Evolutionary conservation across 2,329 filamentous ascomycete species (phyloP).

Genomic region (Xylaria sp.): DNA sequence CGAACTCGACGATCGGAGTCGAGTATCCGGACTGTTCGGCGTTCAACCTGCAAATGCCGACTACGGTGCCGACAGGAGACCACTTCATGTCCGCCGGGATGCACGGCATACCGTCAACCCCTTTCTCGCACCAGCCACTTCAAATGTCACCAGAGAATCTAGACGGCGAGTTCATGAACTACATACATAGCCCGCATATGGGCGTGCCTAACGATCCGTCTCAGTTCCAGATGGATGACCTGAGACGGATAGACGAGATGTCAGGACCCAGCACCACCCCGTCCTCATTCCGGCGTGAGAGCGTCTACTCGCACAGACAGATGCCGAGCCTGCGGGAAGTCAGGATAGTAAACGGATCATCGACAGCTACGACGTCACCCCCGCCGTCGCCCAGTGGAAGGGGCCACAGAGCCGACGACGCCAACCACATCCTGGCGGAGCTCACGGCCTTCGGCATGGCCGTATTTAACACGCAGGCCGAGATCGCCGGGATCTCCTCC

Average conservation of each 20-base stretch:
- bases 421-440: slow-evolving; percentile 42
- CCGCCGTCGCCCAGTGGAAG: slow-evolving; percentile 35
- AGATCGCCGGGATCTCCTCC: slow-evolving; percentile 43
- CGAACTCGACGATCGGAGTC: slow-evolving; percentile 34
- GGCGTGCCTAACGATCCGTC: slow-evolving; percentile 30
- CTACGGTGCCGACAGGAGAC: slow-evolving; percentile 30
- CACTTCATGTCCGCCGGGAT: slow-evolving; percentile 30
- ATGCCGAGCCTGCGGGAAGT: slow-evolving; percentile 40
- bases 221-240: slow-evolving; percentile 35
- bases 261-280: slow-evolving; percentile 27
- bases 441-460: slow-evolving; percentile 42
- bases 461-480: slow-evolving; percentile 42
- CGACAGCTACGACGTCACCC: slow-evolving; percentile 34
- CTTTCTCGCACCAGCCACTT: slow-evolving; percentile 36
- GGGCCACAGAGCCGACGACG: slow-evolving; percentile 33
- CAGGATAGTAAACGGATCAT: slow-evolving; percentile 37
- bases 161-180: slow-evolving; percentile 39
- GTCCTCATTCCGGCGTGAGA: slow-evolving; percentile 35
- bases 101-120: slow-evolving; percentile 34
- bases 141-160: slow-evolving; percentile 38
- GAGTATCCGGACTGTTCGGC: slow-evolving; percentile 36
- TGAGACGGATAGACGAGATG: slow-evolving; percentile 34
- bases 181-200: slow-evolving; percentile 36
- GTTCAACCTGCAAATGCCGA: slow-evolving; percentile 34
- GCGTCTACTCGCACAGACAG: slow-evolving; percentile 34